Conservation (phyloP, 441 rosid genomes). For the Corymbia citriodora region DNA sequence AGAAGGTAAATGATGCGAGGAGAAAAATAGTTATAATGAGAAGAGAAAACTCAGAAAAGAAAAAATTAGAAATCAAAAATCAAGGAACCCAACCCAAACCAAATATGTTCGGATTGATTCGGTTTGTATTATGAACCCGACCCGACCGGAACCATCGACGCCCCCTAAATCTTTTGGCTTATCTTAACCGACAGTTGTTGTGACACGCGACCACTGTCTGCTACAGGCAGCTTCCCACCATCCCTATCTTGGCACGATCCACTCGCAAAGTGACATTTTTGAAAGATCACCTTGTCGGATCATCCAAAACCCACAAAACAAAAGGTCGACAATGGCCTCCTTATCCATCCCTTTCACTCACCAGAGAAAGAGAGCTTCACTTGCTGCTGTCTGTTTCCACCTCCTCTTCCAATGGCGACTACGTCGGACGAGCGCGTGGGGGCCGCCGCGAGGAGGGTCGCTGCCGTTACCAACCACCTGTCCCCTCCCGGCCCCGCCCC, state of each 20-base stretch:
- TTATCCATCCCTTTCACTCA: neutral
- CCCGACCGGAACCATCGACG: too few species aligned
- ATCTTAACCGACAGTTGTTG: neutral
- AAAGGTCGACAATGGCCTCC: neutral
- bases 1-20: neutral
- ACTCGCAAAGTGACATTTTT: neutral
- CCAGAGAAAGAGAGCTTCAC: neutral
- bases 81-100: too few species aligned
- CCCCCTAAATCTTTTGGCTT: too few species aligned
- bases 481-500: neutral
- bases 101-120: too few species aligned
- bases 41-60: too few species aligned
- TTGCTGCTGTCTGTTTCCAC: neutral
- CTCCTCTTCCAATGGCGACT: slow-evolving; percentile 17
- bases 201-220: fast-evolving
- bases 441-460: slow-evolving; percentile 38
- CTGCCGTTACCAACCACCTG: slow-evolving; percentile 48
- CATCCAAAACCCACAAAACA: neutral
- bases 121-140: too few species aligned
- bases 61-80: too few species aligned
- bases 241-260: neutral
- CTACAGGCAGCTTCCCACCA: neutral
- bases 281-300: neutral
- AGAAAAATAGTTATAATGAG: neutral
- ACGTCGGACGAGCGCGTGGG: slow-evolving; percentile 26